A percentile compares a stretch with the other conserved stretches of the same genome.
Evolutionary conservation across 2,329 filamentous ascomycete genomes (phyloP).

Genomic region (Pezicula radicicola): DNA sequence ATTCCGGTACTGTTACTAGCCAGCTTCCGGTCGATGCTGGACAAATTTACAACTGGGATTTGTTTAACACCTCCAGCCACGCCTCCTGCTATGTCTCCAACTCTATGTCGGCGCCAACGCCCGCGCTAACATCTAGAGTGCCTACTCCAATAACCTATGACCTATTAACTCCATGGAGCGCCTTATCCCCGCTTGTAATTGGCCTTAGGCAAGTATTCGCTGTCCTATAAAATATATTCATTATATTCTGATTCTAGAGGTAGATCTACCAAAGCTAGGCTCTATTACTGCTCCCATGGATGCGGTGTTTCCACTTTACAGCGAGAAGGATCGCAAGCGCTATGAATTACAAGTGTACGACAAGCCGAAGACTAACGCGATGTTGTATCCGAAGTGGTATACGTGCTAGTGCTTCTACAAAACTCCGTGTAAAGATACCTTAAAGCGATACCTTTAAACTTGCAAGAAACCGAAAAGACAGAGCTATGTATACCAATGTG

Average conservation of each 20-base stretch:
- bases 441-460: not conserved
- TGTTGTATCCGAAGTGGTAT: not conserved
- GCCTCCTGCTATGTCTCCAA: not conserved
- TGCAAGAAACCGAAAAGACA: not conserved
- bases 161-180: not conserved
- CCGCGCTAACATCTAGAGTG: not conserved
- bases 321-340: not conserved
- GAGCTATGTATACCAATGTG: not conserved
- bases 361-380: not conserved
- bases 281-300: not conserved
- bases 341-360: not conserved
- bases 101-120: not conserved
- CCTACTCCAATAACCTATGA: not conserved
- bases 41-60: not conserved
- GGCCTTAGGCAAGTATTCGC: not conserved
- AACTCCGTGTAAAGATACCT: not conserved
- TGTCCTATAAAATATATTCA: not conserved
- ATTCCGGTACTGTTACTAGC: too few species aligned
- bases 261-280: not conserved
- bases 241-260: not conserved
- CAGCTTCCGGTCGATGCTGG: too few species aligned
- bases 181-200: not conserved
- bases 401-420: not conserved
- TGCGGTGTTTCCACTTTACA: too few species aligned
- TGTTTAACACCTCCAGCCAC: not conserved